A percentile compares a stretch with the other conserved stretches of the same genome.
These are phyloP conservation scores for Apophysomyces trapeziformis DNA, from an alignment of 371 early-diverging fungal species.

Conservation along the genomic window DNA sequence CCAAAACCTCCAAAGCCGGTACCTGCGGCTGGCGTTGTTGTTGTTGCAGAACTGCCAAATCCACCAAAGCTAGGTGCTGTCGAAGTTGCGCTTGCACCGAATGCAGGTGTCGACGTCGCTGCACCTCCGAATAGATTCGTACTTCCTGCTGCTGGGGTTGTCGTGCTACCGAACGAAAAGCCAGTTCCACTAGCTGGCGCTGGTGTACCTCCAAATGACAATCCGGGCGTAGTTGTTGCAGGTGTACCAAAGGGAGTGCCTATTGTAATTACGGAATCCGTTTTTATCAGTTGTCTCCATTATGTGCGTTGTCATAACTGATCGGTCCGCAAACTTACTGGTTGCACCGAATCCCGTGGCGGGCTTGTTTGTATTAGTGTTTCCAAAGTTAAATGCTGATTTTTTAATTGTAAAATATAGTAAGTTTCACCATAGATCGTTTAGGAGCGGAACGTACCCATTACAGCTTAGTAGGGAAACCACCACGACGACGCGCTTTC, in stretches of 20 bases:
- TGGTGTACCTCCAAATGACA: conserved; percentile 9
- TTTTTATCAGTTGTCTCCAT: not conserved
- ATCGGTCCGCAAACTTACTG: not conserved
- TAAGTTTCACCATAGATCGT: not conserved
- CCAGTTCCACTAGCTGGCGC: conserved; percentile 13
- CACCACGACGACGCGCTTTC: not conserved
- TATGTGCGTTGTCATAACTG: not conserved
- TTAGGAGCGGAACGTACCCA: not conserved
- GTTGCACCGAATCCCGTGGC: conserved; percentile 25
- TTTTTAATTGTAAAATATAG: not conserved
- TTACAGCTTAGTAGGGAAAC: not conserved
- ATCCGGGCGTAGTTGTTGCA: conserved; percentile 15
- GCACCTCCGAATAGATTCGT: conserved; percentile 31
- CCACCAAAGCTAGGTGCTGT: conserved; percentile 7
- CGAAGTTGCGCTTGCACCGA: conserved; percentile 5
- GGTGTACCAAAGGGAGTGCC: conserved; percentile 18
- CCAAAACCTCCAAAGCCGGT: conserved; percentile 9
- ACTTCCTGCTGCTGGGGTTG: conserved; percentile 22
- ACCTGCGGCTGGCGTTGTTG: conserved; percentile 5
- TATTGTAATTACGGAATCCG: conserved; percentile 4
- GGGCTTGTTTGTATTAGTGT: conserved; percentile 33
- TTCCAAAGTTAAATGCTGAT: conserved; percentile 40
- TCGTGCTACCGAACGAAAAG: conserved; percentile 10
- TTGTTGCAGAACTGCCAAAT: not conserved
- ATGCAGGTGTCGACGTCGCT: not conserved